A percentile compares a stretch with the other conserved stretches of the same genome.
phyloP scores from a whole-genome alignment of 2,329 filamentous ascomycete genomes.

The Byssochlamys sp. region DNA sequence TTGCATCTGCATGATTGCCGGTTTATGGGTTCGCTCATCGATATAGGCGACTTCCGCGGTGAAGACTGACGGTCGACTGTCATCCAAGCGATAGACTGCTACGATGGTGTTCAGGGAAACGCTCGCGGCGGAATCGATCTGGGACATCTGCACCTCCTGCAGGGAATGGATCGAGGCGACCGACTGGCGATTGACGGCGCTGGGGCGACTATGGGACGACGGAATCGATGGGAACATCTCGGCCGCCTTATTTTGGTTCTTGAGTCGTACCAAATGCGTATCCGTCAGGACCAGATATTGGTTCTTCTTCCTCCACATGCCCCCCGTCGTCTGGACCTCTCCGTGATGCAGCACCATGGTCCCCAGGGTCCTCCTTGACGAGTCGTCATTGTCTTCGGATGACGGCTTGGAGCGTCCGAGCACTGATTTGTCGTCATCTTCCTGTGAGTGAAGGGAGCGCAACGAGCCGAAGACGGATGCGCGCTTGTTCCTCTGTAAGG shows the following conservation, averaged over 20 bases:
- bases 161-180: constrained; percentile 52
- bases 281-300: constrained; percentile 65
- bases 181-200: constrained; percentile 46
- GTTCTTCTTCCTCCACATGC: constrained; percentile 62
- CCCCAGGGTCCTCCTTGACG: constrained; percentile 29
- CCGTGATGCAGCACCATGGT: constrained; percentile 54
- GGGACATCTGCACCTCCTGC: constrained; percentile 51
- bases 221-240: constrained; percentile 52
- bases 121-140: constrained; percentile 43
- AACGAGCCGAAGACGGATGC: constrained; percentile 53
- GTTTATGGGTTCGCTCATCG: constrained; percentile 53
- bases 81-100: constrained; percentile 57
- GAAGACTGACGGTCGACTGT: constrained; percentile 53
- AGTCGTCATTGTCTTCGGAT: constrained; percentile 40
- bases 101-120: constrained; percentile 58
- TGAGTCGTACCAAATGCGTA: constrained; percentile 58
- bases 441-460: constrained; percentile 42
- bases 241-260: constrained; percentile 55
- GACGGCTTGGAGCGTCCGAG: constrained; percentile 43
- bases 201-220: constrained; percentile 28
- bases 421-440: constrained; percentile 44
- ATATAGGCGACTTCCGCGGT: constrained; percentile 59
- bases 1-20: constrained; percentile 55
- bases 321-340: constrained; percentile 59
- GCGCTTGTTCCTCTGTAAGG: constrained; percentile 36